Conservation (phyloP, 768 basidiomycete species). For the Pleurotus ostreatus region DNA sequence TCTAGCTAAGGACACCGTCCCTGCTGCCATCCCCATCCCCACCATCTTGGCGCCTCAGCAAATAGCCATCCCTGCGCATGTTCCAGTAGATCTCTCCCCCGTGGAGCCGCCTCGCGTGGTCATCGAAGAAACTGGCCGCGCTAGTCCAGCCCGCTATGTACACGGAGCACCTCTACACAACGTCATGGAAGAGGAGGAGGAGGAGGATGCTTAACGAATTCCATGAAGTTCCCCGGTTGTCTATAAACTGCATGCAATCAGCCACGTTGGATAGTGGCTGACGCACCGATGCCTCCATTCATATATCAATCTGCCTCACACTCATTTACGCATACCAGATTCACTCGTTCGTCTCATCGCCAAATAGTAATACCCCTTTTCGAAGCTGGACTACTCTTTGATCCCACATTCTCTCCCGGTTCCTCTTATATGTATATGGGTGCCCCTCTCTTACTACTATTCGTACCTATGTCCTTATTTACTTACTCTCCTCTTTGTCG, state of each 20-base stretch:
- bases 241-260: neutral
- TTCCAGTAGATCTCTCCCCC: conserved; percentile 21
- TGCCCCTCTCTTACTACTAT: conserved; percentile 2
- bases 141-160: conserved; percentile 68
- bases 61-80: conserved; percentile 18
- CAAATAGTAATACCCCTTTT: conserved; percentile 5
- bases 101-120: conserved; percentile 29
- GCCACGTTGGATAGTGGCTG: conserved; percentile 7
- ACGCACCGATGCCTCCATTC: neutral
- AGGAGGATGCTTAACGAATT: conserved; percentile 30
- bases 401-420: neutral
- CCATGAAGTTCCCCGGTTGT: neutral
- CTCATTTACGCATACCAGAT: neutral
- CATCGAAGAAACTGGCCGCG: conserved; percentile 48
- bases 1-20: conserved; percentile 18
- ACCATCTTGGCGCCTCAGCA: conserved; percentile 18
- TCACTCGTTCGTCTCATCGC: neutral
- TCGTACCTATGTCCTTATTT: conserved; percentile 7
- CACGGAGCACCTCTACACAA: conserved; percentile 87
- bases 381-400: neutral
- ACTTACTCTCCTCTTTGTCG: neutral
- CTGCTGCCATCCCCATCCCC: conserved; percentile 18
- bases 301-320: neutral
- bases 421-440: conserved; percentile 3
- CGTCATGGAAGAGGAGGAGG: conserved; percentile 80